Conservation (phyloP, 2,329 filamentous ascomycete species). For the Orbilia oligospora region DNA sequence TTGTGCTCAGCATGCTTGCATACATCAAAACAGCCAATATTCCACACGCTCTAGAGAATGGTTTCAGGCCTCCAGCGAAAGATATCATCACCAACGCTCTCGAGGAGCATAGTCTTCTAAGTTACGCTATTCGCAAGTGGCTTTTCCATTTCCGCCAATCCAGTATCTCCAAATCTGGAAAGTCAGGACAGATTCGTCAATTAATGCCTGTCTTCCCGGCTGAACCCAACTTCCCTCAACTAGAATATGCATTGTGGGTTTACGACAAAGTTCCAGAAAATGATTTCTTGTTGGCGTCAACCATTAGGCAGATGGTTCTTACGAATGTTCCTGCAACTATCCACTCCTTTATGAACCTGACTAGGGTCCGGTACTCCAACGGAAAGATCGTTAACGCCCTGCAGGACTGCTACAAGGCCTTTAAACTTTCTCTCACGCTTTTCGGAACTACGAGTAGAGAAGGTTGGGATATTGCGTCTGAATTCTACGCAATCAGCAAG, state of each 20-base stretch:
- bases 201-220: conserved; percentile 40
- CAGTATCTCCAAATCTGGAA: conserved; percentile 18
- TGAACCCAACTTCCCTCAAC: conserved; percentile 29
- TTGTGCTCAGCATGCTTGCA: conserved; percentile 38
- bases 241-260: conserved; percentile 43
- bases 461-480: conserved; percentile 27
- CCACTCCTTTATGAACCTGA: conserved; percentile 46
- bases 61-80: neutral
- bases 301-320: conserved; percentile 45
- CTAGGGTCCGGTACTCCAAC: conserved; percentile 12
- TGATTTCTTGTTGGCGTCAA: conserved; percentile 37
- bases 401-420: conserved; percentile 42
- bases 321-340: conserved; percentile 47
- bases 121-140: conserved; percentile 51
- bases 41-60: neutral
- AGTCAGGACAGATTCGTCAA: conserved; percentile 15
- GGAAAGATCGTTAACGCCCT: conserved; percentile 22
- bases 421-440: conserved; percentile 41
- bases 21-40: conserved; percentile 46
- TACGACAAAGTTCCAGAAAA: conserved; percentile 34
- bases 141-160: conserved; percentile 48
- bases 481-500: conserved; percentile 24
- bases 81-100: conserved; percentile 17
- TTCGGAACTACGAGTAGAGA: conserved; percentile 33
- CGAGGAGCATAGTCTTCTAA: conserved; percentile 24